phyloP scores from a whole-genome alignment of 805 yeast species.

The Candida ponderosae region DNA sequence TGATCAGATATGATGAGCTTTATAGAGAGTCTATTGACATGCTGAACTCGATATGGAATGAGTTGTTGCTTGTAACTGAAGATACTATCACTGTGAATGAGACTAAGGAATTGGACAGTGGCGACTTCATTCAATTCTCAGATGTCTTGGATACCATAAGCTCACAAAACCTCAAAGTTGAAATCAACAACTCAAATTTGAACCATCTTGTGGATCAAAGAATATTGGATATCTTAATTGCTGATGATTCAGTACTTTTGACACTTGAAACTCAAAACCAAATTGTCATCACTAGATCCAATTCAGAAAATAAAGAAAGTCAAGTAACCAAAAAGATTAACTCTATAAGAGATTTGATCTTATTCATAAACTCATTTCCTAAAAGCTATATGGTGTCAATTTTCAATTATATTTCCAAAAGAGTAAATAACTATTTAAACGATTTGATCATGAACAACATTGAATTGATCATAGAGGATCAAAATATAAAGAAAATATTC shows the following conservation, averaged over 20 bases:
- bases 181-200: conserved; percentile 6
- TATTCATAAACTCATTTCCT: conserved; percentile 14
- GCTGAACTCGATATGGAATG: conserved; percentile 9
- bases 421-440: conserved; percentile 15
- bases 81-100: conserved; percentile 8
- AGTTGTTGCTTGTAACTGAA: conserved; percentile 5
- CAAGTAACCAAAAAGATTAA: not conserved
- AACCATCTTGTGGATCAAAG: conserved; percentile 9
- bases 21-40: conserved; percentile 2
- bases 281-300: not conserved
- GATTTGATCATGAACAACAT: conserved; percentile 11
- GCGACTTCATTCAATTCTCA: conserved; percentile 5
- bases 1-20: conserved; percentile 3
- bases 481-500: conserved; percentile 13
- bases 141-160: conserved; percentile 6
- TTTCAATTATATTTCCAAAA: conserved; percentile 13
- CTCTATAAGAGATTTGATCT: conserved; percentile 11
- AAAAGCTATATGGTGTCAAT: conserved; percentile 2
- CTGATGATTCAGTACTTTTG: not conserved
- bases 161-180: conserved; percentile 2
- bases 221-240: conserved; percentile 7
- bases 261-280: conserved; percentile 4
- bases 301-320: not conserved
- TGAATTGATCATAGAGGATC: conserved; percentile 6
- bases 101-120: conserved; percentile 13